These are phyloP conservation scores for Cucumis cinereus DNA, from an alignment of 306 rosid species.

Conservation along the genomic window DNA sequence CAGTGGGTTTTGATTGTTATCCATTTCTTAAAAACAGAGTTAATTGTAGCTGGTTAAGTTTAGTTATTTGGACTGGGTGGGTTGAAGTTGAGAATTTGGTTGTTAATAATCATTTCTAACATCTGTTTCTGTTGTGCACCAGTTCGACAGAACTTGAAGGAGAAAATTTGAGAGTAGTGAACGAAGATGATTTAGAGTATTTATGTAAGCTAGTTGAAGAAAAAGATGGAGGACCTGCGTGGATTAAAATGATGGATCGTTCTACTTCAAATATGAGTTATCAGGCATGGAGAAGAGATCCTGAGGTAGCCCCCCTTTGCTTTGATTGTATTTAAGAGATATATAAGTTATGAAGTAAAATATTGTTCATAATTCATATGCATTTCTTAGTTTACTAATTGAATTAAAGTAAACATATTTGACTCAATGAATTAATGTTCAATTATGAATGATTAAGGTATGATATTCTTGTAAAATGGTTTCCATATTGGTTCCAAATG, in stretches of 20 bases:
- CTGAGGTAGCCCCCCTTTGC: slow-evolving; percentile 21
- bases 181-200: slow-evolving; percentile 32
- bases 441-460: not conserved
- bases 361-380: not conserved
- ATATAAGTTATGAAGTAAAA: not conserved
- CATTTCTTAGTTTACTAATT: not conserved
- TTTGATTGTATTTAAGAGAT: not conserved
- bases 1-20: not conserved
- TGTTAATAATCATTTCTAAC: not conserved
- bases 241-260: slow-evolving; percentile 96
- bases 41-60: not conserved
- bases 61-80: not conserved
- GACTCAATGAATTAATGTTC: not conserved
- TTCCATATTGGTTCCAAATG: not conserved
- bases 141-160: slow-evolving; percentile 27
- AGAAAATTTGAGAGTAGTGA: slow-evolving; percentile 25
- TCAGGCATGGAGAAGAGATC: slow-evolving; percentile 63
- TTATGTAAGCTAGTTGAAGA: slow-evolving; percentile 34
- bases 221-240: slow-evolving; percentile 74
- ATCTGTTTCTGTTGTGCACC: not conserved
- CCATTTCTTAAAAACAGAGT: not conserved
- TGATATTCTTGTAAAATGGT: not conserved
- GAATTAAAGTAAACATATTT: not conserved
- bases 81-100: not conserved
- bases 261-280: slow-evolving; percentile 60